Conservation (phyloP, 129 eudicot genomes). For the Arctium minus region DNA sequence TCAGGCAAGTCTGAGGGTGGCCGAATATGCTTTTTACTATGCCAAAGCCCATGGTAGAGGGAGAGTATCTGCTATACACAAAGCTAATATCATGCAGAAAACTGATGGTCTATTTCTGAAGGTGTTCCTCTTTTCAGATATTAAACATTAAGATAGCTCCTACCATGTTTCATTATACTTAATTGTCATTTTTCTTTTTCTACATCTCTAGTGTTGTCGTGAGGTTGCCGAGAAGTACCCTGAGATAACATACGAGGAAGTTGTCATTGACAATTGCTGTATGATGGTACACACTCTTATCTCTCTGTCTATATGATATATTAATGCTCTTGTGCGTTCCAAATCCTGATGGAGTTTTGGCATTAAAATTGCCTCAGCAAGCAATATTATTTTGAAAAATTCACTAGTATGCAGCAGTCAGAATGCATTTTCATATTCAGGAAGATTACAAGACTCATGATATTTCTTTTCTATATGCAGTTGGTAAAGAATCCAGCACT, state of each 20-base stretch:
- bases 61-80: slow-evolving; percentile 96
- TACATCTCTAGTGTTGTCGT: slow-evolving; percentile 74
- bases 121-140: slow-evolving; percentile 35
- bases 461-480: slow-evolving; percentile 34
- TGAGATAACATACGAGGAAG: slow-evolving; percentile 92
- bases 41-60: slow-evolving; percentile 86
- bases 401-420: neutral
- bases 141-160: neutral
- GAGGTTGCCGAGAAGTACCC: slow-evolving; percentile 99
- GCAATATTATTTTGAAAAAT: neutral
- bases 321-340: neutral
- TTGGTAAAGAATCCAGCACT: slow-evolving; percentile 96
- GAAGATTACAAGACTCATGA: slow-evolving; percentile 38
- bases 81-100: slow-evolving; percentile 98
- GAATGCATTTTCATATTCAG: slow-evolving; percentile 43
- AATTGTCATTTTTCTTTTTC: slow-evolving; percentile 1
- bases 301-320: neutral
- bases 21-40: slow-evolving; percentile 95
- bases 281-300: slow-evolving; percentile 67
- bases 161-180: slow-evolving; percentile 10
- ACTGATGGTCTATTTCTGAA: slow-evolving; percentile 95
- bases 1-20: slow-evolving; percentile 95
- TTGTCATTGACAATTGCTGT: slow-evolving; percentile 92
- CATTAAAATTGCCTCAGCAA: neutral
- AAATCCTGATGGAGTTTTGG: neutral